Percentiles rank a stretch among this genome's conserved stretches.
These are phyloP conservation scores for Agaricus blazei DNA, from an alignment of 768 basidiomycete species.

Conservation along the genomic window DNA sequence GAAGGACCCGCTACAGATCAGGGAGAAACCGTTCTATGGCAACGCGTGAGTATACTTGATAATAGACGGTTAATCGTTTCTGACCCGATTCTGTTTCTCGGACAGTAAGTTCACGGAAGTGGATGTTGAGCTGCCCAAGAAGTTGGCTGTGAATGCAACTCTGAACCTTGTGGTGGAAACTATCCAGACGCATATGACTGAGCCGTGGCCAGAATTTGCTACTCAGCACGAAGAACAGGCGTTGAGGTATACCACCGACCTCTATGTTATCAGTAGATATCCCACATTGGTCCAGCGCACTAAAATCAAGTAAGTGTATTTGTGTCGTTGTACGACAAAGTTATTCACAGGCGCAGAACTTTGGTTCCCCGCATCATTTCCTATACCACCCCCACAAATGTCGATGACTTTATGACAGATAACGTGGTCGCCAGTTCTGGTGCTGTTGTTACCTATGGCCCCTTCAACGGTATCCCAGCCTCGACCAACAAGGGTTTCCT, in stretches of 20 bases:
- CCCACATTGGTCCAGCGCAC: conserved; percentile 75
- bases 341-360: conserved; percentile 40
- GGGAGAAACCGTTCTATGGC: conserved; percentile 42
- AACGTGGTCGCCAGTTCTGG: conserved; percentile 66
- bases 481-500: conserved; percentile 56
- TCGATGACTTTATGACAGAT: conserved; percentile 59
- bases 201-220: conserved; percentile 70
- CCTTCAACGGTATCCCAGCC: conserved; percentile 70
- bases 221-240: conserved; percentile 74
- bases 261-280: conserved; percentile 86
- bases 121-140: conserved; percentile 58
- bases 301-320: conserved; percentile 68
- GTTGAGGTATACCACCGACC: conserved; percentile 69
- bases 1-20: conserved; percentile 42
- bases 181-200: conserved; percentile 71
- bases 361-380: conserved; percentile 66
- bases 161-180: conserved; percentile 76
- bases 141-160: conserved; percentile 53
- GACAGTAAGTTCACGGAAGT: conserved; percentile 46
- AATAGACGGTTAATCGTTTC: not conserved
- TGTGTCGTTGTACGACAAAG: not conserved
- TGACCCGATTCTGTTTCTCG: conserved; percentile 7
- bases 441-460: conserved; percentile 83
- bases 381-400: conserved; percentile 60
- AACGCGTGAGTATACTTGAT: conserved; percentile 40